A percentile compares a stretch with the other conserved stretches of the same genome.
These are phyloP conservation scores for Aegilops bicornis DNA, from an alignment of 176 grass and related monocot species.

Conservation along the genomic window DNA sequence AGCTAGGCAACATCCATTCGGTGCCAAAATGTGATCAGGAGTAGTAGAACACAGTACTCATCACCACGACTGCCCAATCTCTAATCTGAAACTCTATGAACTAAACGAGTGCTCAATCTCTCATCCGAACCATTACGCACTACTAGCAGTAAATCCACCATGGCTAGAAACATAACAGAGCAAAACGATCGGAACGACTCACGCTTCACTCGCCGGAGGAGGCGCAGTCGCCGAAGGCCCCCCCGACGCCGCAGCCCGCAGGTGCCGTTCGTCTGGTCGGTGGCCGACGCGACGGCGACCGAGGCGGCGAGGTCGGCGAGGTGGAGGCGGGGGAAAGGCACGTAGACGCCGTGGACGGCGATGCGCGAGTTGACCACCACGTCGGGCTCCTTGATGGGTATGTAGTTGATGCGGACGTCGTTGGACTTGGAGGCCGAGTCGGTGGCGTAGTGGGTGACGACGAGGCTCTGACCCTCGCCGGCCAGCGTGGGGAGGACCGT, in stretches of 20 bases:
- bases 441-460: slow-evolving; percentile 44
- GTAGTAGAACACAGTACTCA: too few species aligned
- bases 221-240: slow-evolving; percentile 16
- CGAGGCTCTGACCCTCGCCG: slow-evolving; percentile 49
- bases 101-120: too few species aligned
- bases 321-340: slow-evolving; percentile 62
- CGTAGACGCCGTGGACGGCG: slow-evolving; percentile 54
- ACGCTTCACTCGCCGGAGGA: slow-evolving; percentile 27
- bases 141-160: too few species aligned
- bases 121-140: too few species aligned
- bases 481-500: slow-evolving; percentile 61
- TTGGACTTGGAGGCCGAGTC: neutral
- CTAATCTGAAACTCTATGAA: neutral
- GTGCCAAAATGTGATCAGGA: too few species aligned
- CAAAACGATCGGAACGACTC: neutral
- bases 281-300: slow-evolving; percentile 32
- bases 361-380: slow-evolving; percentile 71
- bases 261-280: neutral
- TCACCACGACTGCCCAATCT: too few species aligned
- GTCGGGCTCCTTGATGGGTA: slow-evolving; percentile 64
- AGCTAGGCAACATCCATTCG: too few species aligned
- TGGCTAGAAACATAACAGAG: slow-evolving; percentile 5
- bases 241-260: slow-evolving; percentile 29
- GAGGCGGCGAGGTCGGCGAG: slow-evolving; percentile 46
- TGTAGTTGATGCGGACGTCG: slow-evolving; percentile 69